Evolutionary conservation across 257 asterid species (phyloP).

Genomic region (Mentha longifolia): DNA sequence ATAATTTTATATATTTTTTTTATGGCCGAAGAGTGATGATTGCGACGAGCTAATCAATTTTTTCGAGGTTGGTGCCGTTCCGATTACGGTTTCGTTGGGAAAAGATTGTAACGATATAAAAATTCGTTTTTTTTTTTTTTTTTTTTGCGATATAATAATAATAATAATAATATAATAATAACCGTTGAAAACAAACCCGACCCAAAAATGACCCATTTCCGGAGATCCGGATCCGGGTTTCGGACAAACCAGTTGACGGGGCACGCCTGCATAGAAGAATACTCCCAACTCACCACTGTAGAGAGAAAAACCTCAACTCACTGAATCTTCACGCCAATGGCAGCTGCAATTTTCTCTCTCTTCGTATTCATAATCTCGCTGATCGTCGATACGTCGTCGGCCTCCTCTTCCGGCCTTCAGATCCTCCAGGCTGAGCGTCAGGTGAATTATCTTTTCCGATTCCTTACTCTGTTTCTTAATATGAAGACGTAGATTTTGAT

Average conservation of each 20-base stretch:
- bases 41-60: too few species aligned
- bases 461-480: neutral
- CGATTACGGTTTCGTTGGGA: too few species aligned
- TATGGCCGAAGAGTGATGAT: neutral
- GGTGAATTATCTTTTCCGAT: conserved; percentile 41
- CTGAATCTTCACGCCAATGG: conserved; percentile 46
- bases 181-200: too few species aligned
- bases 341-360: conserved; percentile 46
- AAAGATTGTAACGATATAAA: too few species aligned
- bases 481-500: neutral
- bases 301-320: conserved; percentile 12
- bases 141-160: too few species aligned
- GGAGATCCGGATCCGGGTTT: conserved; percentile 30
- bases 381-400: conserved; percentile 30
- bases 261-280: conserved; percentile 29
- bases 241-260: conserved; percentile 35
- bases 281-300: conserved; percentile 26
- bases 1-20: neutral
- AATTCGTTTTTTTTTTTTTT: too few species aligned
- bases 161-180: too few species aligned
- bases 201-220: conserved; percentile 14
- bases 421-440: conserved; percentile 89
- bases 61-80: too few species aligned
- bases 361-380: conserved; percentile 34
- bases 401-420: conserved; percentile 56